Base-by-base conservation (phyloP, 2,329 filamentous ascomycete species). In the Sclerotinia sclerotiorum region DNA sequence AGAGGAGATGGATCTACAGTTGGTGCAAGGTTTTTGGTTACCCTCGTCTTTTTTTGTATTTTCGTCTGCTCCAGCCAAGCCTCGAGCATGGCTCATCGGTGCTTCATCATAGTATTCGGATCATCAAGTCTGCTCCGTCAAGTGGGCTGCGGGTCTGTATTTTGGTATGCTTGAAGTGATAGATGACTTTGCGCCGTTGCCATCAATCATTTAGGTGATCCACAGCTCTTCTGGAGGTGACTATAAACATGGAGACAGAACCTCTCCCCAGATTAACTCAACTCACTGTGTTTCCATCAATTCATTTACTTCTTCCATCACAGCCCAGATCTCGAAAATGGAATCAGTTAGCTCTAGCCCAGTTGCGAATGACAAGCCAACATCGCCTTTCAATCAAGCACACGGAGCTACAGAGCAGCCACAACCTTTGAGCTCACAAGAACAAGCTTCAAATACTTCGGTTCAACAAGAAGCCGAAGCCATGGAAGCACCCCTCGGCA, bases 181-280 rank as follows among this genome's bases (percentile, higher is more conserved):
- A 51, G 46, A 63, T 51, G 60, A 29, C n/a, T 63, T n/a, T 63
- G 60, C 60, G 48, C 46, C 51, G 51, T 51, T 29, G 39, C 48
- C 46, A 39, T 48, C 60, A 39, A n/a, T 39, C 46, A 32, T 24
- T 49, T 24, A 39, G 32, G n/a, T 39, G 60, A 63, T 21, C 60
- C 60, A 63, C 60, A 63, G 21, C n/a, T 51, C 46, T 32, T 8
- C 46, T 39, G 24, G 48, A 51, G 21, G 27, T 51, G 46, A 63
- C 46, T 63, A 63, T 63, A 63, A 63, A 63, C 46, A 51, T 39
- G 58, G 44, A 62, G 58, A 62, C 24, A 51, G 44, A 49, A n/a
- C 46, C 15, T 51, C n/a, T 19, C 48, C 58, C 46, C 48, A 51
- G 60, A 35, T 27, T 27, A 27, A n/a, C 19, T 27, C 58, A 24